Evolutionary conservation across 2,329 filamentous ascomycete species (phyloP), one percentile per base, ranked within the genome.

Genomic region (Talaromyces marneffei): DNA sequence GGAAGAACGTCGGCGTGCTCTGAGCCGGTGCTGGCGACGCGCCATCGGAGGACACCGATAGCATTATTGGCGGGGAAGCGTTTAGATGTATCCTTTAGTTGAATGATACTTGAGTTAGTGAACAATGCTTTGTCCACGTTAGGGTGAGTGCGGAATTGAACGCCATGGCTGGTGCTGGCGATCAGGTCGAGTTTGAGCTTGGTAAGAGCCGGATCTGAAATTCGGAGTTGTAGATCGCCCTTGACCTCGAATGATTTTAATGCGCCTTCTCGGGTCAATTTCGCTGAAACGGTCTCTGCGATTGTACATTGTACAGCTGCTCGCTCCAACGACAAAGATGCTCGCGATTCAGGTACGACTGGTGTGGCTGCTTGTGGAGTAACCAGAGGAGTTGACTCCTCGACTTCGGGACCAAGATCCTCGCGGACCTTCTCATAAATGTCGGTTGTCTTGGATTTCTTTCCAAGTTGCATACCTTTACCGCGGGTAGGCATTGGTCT

Each of bases 401-500:
- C 92, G 39, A 86, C 86, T 71, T 96, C 91, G 39, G 88, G 84
- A n/a, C 92, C 92, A 72, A 97, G 83, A 66, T 97, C 93, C 63
- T 90, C 91, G 67, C 92, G 88, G 35, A 99, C 92, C 70, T 92
- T 90, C 77, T 97, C 93, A 74, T 96, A 97, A 83, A 97, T 96
- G 75, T 96, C 93, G 31, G 90, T 96, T 23, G 91, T 92, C 82
- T 97, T 97, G 63, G 91, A 96, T 80, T 99, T 99, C 82, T 97
- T 97, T 77, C 94, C 94, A 61, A 99, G 82, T 77, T 97, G 93
- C 95, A 99, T 99, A 68, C 94, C 94, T 82, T 99, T 99, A 70
- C 91, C 92, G 78, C 95, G 91, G 63, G 88, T 85, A 56, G 90
- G 72, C 31, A 79, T 61, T 18, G 78, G 74, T 64, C 85, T 70